Base-by-base conservation (phyloP, 768 basidiomycete species). In the Mycena maculata region DNA sequence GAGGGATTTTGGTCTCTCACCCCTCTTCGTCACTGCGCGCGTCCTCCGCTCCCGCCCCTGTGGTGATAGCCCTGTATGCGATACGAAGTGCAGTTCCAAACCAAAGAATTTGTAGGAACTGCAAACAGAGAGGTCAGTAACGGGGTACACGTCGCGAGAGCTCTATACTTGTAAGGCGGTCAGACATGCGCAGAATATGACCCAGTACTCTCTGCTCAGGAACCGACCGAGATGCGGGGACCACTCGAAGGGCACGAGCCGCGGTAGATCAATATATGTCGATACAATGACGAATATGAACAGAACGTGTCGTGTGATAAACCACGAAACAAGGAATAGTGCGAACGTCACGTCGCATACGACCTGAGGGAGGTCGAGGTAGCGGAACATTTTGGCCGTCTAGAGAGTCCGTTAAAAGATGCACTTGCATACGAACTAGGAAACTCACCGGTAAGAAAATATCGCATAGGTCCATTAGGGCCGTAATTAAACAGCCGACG, bases 371-470 rank as follows among this genome's bases (percentile, higher is more conserved):
- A 90, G 77, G 18, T 82, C 82, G n/a, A 96, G 82, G 78, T 99
- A 99, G 62, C 91, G 90, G 68, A 93, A 79, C 93, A 99, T 97
- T 79, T 99, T 99, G 12, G 95, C 97, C 69, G 93, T 76, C 95
- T 97, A 66, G 39, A 67, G 23, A 41, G 30, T 15, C 20, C 30
- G 18, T 44, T 28, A 20, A 18, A 6, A 4, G 20, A 28, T 16
- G 31, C 42, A 18, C 39, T 2, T 28, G 42, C 4, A 28, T 6
- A 4, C 5, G 20, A 18, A 44, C 6, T 15, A 31, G 10, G 13
- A 33, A 42, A 11, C 94, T 74, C 75, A 96, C 96, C 3, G 96
- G 93, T 12, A 99, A 79, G 75, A 94, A 88, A 57, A 99, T 93
- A 80, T 99, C 98, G 75, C 92, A 93, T 75, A 88, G 90, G 76